Base-by-base conservation (phyloP, 257 asterid genomes). In the Buddleja alternifolia region DNA sequence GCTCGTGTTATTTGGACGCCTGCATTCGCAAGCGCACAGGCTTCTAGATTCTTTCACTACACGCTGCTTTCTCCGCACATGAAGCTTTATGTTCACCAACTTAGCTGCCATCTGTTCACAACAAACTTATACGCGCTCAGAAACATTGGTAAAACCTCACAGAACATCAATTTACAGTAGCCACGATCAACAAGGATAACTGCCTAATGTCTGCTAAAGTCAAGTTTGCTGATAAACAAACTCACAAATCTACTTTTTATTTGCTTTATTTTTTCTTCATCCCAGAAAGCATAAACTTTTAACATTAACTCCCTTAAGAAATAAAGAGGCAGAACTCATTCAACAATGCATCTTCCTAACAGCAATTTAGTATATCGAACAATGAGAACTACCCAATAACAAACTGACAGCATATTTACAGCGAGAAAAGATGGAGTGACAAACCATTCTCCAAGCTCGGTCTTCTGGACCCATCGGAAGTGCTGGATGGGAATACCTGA, bases 391-490 rank as follows among this genome's bases (percentile, higher is more conserved):
- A 29, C 34, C 5, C 34, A 29, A 29, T 29, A 29, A 29, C 2
- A 29, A 29, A 29, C 34, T 29, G 34, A 29, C 34, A 29, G 34
- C 34, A 29, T 29, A 55, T 29, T 29, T 29, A 29, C 34, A 29
- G 34, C 2, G 34, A 29, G 34, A 62, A 56, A 75, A 75, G 77
- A 53, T 54, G 15, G 78, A 57, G 62, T 20, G 54, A 75, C 93
- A 52, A 71, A 91, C 97, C 99, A 91, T 89, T 91, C 97, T 87
- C 97, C 97, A 94, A 45, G 70, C 82, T 40, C 89, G 81, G 82
- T 94, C 99, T 78, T 94, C 99, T 10, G 99, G 96, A 60, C 99
- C 99, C 84, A 91, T n/a, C 8, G 87, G 93, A 77, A 81, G 85
- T 69, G 99, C 97, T 14, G 99, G 99, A 82, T 94, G 96, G 24